phyloP scores from a whole-genome alignment of 2,329 filamentous ascomycete species.

The Penicillium thymicola region DNA sequence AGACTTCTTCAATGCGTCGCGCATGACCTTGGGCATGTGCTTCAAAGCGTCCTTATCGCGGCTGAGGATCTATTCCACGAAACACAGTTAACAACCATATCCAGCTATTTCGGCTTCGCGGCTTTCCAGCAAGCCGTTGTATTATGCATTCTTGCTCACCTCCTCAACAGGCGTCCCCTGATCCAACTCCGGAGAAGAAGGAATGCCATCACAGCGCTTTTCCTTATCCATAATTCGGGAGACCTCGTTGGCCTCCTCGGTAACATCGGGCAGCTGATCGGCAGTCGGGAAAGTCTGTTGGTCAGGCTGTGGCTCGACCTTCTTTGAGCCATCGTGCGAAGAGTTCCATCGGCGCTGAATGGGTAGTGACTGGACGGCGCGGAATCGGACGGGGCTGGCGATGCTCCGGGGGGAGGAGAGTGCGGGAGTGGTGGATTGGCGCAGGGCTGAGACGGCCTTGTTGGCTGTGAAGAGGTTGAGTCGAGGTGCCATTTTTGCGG shows the following conservation, averaged over 20 bases:
- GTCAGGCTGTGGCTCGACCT: constrained; percentile 24
- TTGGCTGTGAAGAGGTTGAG: constrained; percentile 48
- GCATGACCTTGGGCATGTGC: constrained; percentile 64
- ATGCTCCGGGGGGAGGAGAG: constrained; percentile 22
- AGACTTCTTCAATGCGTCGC: constrained; percentile 53
- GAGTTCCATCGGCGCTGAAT: constrained; percentile 37
- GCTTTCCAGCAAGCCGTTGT: not conserved
- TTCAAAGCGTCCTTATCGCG: constrained; percentile 60
- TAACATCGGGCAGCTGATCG: constrained; percentile 57
- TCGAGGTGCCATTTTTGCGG: constrained; percentile 53
- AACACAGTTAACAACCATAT: not conserved
- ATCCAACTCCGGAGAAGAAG: constrained; percentile 56
- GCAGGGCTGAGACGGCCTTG: constrained; percentile 32
- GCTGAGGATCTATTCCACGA: constrained; percentile 55
- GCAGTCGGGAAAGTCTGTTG: constrained; percentile 48
- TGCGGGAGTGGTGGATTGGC: constrained; percentile 27
- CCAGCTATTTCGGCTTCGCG: too few species aligned
- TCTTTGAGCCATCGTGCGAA: constrained; percentile 29
- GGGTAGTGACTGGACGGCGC: constrained; percentile 13
- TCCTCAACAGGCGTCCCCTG: constrained; percentile 66
- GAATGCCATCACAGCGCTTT: constrained; percentile 40
- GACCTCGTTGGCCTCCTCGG: constrained; percentile 62
- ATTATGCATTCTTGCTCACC: constrained; percentile 40
- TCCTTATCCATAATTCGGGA: constrained; percentile 54
- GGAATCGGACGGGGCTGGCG: constrained; percentile 23